These are phyloP conservation scores for Cordia subcordata DNA, from an alignment of 257 asterid species.

Conservation along the genomic window DNA sequence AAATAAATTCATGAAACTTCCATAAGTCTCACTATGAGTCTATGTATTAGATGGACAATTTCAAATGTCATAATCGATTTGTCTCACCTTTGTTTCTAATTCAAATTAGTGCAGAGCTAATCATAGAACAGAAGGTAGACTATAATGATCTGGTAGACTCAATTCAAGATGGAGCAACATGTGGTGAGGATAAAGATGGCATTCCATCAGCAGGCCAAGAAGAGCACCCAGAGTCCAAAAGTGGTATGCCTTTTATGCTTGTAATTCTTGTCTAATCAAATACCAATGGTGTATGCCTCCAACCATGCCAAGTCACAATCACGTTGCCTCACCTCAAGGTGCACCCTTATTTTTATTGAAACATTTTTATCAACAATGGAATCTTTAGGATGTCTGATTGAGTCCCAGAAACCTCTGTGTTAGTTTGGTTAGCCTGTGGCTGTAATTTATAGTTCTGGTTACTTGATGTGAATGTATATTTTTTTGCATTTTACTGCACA, in stretches of 20 bases:
- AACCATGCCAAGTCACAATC: background rate
- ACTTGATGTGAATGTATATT: too few relatives aligned
- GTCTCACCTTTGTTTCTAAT: conserved; percentile 13
- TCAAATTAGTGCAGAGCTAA: conserved; percentile 73
- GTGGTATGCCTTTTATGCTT: conserved; percentile 30
- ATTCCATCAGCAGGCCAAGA: conserved; percentile 18
- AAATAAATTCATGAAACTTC: too few relatives aligned
- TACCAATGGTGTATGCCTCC: background rate
- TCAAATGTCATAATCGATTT: background rate
- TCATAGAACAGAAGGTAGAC: conserved; percentile 68
- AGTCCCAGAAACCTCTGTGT: too few relatives aligned
- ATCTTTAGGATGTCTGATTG: too few relatives aligned
- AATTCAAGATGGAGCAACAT: conserved; percentile 32
- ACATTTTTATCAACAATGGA: background rate
- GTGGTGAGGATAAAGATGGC: conserved; percentile 26
- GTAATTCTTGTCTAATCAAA: background rate
- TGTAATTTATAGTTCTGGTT: too few relatives aligned
- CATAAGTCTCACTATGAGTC: too few relatives aligned
- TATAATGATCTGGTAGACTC: conserved; percentile 80
- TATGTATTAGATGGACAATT: too few relatives aligned
- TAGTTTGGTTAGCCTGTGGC: too few relatives aligned
- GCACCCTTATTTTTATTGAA: background rate
- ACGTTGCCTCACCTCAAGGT: background rate
- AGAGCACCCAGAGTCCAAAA: conserved; percentile 27
- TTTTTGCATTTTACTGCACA: too few relatives aligned